Evolutionary conservation across 345 rosid genomes (phyloP), one percentile per base, ranked within the genome.

Genomic region (Bruguiera parviflora): DNA sequence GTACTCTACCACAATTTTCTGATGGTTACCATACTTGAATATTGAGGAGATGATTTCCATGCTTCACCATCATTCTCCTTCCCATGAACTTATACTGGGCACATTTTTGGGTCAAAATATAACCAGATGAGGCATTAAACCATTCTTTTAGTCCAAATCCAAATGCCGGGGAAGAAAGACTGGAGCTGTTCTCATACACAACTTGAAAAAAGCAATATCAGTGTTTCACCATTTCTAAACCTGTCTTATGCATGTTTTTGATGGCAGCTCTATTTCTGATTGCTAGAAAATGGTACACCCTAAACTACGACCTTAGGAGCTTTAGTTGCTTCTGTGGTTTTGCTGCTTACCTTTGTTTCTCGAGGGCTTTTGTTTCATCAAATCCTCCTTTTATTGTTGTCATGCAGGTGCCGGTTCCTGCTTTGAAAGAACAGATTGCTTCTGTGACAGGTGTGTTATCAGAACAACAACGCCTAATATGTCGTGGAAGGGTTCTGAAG

Each of bases 401-500:
- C 29, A 57, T 70, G 70, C 78, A 88, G 96, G 77, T 85, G 81
- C 83, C 96, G 1, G 88, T 87, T 68, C 96, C 96, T 81, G 96
- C 87, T 62, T 69, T 89, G 75, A 89, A 89, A 79, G 92, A 86
- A 52, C 90, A 83, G 77, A 82, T 89, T 78, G 96, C 96, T 80
- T 81, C 90, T 61, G 79, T 87, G 35, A 89, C 96, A 13, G 92
- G 96, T 22, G 90, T 87, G 57, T 68, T 85, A 39, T 84, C 92
- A 5, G 92, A 89, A 65, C 92, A 89, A 76, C 92, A 89, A 47
- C 84, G 96, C 33, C 73, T 89, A 31, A 89, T 89, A 69, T 89
- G 96, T 69, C 90, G 96, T n/a, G 96, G 96, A 71, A 89, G 78
- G 76, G 90, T 89, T 57, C 69, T 89, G 63, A 89, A 84, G 76